Conservation (phyloP, 2,329 filamentous ascomycete species). For the Phyllosticta citribraziliensis region DNA sequence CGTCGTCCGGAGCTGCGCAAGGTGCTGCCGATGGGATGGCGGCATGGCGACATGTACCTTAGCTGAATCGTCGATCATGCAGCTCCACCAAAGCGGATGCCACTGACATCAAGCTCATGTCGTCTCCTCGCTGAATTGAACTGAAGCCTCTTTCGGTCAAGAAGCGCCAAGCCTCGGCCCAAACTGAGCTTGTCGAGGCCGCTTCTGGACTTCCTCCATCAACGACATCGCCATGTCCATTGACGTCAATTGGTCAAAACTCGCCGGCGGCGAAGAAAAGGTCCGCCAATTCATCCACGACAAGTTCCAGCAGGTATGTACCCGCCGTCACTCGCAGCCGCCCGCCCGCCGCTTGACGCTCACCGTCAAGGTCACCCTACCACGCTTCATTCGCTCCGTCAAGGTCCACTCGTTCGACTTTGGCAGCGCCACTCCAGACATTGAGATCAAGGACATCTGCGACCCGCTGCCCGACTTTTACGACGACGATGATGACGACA, state of each 20-base stretch:
- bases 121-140: not conserved
- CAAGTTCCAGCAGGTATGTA: conserved; percentile 68
- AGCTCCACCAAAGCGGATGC: conserved; percentile 13
- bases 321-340: not conserved
- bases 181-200: not conserved
- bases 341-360: not conserved
- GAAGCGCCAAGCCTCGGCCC: conserved; percentile 1
- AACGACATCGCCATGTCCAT: conserved; percentile 63
- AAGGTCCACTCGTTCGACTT: conserved; percentile 92
- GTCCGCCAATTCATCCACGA: conserved; percentile 92
- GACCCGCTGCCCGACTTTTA: conserved; percentile 96
- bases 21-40: not conserved
- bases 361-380: conserved; percentile 54
- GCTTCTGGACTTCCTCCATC: not conserved
- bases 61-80: conserved; percentile 3
- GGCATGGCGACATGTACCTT: not conserved
- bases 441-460: conserved; percentile 94
- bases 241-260: conserved; percentile 90
- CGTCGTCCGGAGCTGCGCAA: not conserved
- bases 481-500: conserved; percentile 62
- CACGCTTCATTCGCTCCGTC: conserved; percentile 93
- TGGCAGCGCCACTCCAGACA: conserved; percentile 67
- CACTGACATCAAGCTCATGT: conserved; percentile 20
- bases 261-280: conserved; percentile 77
- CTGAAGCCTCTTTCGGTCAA: not conserved